Percentiles rank a stretch among this genome's conserved stretches.
These are phyloP conservation scores for Canavalia gladiata DNA, from an alignment of 306 rosid species.

Conservation along the genomic window DNA sequence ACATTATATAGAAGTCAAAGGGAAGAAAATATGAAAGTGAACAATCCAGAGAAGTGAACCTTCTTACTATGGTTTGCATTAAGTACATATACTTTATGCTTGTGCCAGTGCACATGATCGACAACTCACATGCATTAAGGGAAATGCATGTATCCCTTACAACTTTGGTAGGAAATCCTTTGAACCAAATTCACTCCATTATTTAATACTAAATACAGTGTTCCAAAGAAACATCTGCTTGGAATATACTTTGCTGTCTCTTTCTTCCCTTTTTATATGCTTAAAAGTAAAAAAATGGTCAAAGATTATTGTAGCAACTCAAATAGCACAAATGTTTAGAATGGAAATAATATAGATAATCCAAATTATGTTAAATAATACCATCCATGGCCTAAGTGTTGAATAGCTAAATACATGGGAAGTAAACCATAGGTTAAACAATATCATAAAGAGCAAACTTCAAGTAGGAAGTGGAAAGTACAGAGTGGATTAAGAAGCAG, in stretches of 20 bases:
- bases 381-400: background rate
- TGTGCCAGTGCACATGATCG: constrained; percentile 5
- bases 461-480: background rate
- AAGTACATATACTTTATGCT: constrained; percentile 4
- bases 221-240: background rate
- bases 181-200: constrained; percentile 5
- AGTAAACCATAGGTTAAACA: background rate
- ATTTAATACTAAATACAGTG: background rate
- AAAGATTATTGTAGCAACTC: background rate
- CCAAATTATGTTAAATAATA: background rate
- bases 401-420: background rate
- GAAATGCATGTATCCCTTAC: background rate
- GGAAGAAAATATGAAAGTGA: constrained; percentile 6
- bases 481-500: background rate
- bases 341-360: background rate
- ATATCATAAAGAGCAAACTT: background rate
- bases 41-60: constrained; percentile 3
- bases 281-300: background rate
- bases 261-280: background rate
- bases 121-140: constrained; percentile 1
- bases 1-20: background rate
- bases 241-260: background rate
- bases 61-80: background rate
- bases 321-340: background rate
- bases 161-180: constrained; percentile 2